A percentile compares a stretch with the other conserved stretches of the same genome.
These are phyloP conservation scores for Rhizophagus clarus DNA, from an alignment of 192 early-diverging fungal genomes.

Conservation along the genomic window DNA sequence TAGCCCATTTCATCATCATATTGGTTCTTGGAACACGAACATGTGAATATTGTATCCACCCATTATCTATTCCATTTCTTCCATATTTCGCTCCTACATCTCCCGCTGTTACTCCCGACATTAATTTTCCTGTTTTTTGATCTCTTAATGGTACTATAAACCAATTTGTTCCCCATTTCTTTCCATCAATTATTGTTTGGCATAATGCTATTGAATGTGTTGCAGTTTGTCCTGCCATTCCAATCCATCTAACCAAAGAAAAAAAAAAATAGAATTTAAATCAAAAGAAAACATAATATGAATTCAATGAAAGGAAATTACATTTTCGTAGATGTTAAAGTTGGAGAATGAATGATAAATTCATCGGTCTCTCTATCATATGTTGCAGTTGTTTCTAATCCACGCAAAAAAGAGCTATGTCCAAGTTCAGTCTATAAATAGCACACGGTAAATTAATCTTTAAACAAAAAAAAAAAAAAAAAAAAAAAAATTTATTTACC, in stretches of 20 bases:
- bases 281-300: neutral
- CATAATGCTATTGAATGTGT: constrained; percentile 65
- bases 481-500: constrained; percentile 39
- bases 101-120: constrained; percentile 57
- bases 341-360: constrained; percentile 64
- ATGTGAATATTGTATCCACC: constrained; percentile 65
- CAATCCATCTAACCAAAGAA: constrained; percentile 51
- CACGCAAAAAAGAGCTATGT: constrained; percentile 57
- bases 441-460: neutral
- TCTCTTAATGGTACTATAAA: constrained; percentile 66
- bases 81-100: constrained; percentile 66
- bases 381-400: constrained; percentile 68
- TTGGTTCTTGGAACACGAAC: constrained; percentile 58
- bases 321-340: constrained; percentile 62
- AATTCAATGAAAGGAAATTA: constrained; percentile 9
- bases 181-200: constrained; percentile 60
- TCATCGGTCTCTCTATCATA: constrained; percentile 57
- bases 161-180: constrained; percentile 66
- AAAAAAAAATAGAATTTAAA: neutral
- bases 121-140: constrained; percentile 46
- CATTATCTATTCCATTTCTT: constrained; percentile 64
- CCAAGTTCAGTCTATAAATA: constrained; percentile 60
- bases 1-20: constrained; percentile 63
- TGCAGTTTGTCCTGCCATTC: constrained; percentile 64
- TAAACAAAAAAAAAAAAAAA: neutral